These are phyloP conservation scores for Ogataea salicorniae DNA, from an alignment of 805 yeast species.

Conservation along the genomic window DNA sequence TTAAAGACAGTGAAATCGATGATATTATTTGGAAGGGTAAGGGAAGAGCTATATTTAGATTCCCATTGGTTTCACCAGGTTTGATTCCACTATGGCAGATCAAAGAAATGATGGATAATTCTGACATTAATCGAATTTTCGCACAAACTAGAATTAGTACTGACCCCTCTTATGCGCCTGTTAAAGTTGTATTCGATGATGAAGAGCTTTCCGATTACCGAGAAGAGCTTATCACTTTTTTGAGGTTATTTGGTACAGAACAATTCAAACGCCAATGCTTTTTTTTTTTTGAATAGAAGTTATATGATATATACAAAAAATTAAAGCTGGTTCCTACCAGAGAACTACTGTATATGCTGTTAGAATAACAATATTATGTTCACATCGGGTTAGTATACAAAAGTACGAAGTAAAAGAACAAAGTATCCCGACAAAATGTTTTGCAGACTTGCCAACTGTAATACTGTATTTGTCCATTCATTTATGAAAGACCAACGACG, in stretches of 20 bases:
- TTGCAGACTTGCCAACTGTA: no score
- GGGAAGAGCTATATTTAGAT: constrained; percentile 19
- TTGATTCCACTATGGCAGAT: constrained; percentile 44
- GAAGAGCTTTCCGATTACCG: constrained; percentile 14
- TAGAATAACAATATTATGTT: no score
- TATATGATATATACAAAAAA: no score
- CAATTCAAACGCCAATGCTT: constrained; percentile 18
- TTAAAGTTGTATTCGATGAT: constrained; percentile 3
- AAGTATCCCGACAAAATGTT: no score
- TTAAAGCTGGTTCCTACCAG: no score
- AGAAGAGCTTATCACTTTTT: constrained; percentile 33
- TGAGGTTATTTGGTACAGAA: constrained; percentile 40
- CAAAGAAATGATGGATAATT: constrained; percentile 30
- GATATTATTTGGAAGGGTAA: constrained; percentile 10
- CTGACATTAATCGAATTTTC: constrained; percentile 14
- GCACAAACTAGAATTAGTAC: constrained; percentile 2
- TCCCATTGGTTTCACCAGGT: constrained; percentile 46
- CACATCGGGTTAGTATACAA: no score
- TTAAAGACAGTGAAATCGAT: constrained; percentile 12
- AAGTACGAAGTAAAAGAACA: no score
- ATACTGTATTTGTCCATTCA: no score
- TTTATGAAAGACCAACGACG: no score
- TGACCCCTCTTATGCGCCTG: not conserved
- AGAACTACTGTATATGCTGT: no score
- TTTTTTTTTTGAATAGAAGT: not conserved